phyloP scores from a whole-genome alignment of 1,284 basidiomycete genomes.

The Cryptococcus sp. region DNA sequence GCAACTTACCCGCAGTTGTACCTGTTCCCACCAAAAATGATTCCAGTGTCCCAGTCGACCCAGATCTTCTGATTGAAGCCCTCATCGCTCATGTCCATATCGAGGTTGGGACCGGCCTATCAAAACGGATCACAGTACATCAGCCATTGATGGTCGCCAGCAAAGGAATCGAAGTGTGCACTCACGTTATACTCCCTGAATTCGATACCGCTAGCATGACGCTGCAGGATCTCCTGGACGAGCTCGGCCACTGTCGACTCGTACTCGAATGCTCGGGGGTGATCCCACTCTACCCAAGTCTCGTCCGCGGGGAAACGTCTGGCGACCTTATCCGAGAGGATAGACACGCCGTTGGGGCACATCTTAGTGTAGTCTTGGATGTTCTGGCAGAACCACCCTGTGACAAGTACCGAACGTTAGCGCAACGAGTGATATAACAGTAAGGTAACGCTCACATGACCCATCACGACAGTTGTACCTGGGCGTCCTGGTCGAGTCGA shows the following conservation, averaged over 20 bases:
- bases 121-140: not conserved
- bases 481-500: slow-evolving; percentile 81
- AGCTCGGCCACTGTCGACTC: slow-evolving; percentile 85
- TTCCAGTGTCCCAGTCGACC: slow-evolving; percentile 92
- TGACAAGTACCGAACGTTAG: not conserved
- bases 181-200: slow-evolving; percentile 85
- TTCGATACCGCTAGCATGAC: slow-evolving; percentile 87
- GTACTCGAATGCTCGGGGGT: slow-evolving; percentile 76
- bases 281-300: slow-evolving; percentile 90
- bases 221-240: slow-evolving; percentile 93
- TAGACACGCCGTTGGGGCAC: slow-evolving; percentile 78
- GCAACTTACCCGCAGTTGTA: slow-evolving; percentile 54
- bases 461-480: slow-evolving; percentile 60
- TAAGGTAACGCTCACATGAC: slow-evolving; percentile 22
- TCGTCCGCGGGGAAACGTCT: slow-evolving; percentile 92
- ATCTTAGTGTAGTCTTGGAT: slow-evolving; percentile 89
- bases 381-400: slow-evolving; percentile 99
- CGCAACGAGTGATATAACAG: not conserved
- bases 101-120: slow-evolving; percentile 83
- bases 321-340: slow-evolving; percentile 79
- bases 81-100: slow-evolving; percentile 86
- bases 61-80: slow-evolving; percentile 93
- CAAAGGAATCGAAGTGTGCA: not conserved
- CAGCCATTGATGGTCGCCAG: not conserved
- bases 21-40: slow-evolving; percentile 84